Evolutionary conservation across 768 basidiomycete species (phyloP).

Genomic region (Mycena pura): DNA sequence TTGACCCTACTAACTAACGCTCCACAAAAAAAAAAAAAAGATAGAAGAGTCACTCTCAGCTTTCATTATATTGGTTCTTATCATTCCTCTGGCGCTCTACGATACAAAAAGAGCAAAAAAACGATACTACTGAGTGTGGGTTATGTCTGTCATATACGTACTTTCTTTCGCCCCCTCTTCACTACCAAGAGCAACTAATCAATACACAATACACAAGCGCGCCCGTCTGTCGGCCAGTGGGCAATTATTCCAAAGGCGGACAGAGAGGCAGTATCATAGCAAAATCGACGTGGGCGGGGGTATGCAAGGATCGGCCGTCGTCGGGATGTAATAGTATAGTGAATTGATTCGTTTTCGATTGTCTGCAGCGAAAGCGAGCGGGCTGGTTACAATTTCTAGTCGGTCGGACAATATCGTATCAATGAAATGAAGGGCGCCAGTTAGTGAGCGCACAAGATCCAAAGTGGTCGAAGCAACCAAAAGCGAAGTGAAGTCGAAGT

Average conservation of each 20-base stretch:
- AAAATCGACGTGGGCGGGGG: constrained; percentile 21
- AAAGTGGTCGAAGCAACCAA: no score
- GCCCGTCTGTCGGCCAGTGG: no score
- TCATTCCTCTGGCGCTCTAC: no score
- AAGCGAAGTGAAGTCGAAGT: no score
- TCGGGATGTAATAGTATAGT: constrained; percentile 23
- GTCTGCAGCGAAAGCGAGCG: constrained; percentile 6
- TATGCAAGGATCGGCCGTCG: constrained; percentile 26
- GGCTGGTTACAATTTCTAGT: constrained; percentile 8
- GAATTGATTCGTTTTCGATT: neutral
- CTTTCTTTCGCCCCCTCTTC: no score
- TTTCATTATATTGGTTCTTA: no score
- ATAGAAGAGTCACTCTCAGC: no score
- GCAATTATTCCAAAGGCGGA: no score
- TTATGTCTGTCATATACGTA: no score
- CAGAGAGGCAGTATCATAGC: constrained; percentile 21
- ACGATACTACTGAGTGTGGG: constrained; percentile 16
- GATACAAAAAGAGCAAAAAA: constrained; percentile 25
- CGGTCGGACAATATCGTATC: no score
- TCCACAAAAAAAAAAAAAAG: neutral
- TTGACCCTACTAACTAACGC: neutral
- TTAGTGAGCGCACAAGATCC: no score
- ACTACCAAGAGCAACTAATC: constrained; percentile 25
- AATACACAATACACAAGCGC: constrained; percentile 27
- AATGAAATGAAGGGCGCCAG: no score